phyloP scores from a whole-genome alignment of 2,329 filamentous ascomycete genomes.

The Colletotrichum cordylinicola region DNA sequence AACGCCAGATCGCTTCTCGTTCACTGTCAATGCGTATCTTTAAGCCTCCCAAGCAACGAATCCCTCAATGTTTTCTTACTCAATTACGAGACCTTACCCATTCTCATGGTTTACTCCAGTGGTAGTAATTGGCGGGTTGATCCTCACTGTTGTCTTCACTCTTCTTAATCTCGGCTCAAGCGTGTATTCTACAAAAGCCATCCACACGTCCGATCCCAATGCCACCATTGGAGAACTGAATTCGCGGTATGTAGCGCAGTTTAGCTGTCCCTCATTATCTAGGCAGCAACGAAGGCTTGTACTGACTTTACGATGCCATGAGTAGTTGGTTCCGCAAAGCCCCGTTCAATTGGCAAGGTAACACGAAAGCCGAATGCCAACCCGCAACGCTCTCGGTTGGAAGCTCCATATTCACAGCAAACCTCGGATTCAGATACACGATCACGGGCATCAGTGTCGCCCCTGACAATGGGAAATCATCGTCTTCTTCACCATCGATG shows the following conservation, averaged over 20 bases:
- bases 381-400: background rate
- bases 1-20: background rate
- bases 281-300: background rate
- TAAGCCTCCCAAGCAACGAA: background rate
- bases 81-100: background rate
- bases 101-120: background rate
- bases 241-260: background rate
- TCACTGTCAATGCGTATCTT: background rate
- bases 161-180: background rate
- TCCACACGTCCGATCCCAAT: background rate
- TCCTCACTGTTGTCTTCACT: background rate
- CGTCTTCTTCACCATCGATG: background rate
- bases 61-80: background rate
- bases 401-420: background rate
- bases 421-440: background rate
- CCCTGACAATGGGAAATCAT: background rate
- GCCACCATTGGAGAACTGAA: background rate
- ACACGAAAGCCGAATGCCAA: background rate
- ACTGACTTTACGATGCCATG: background rate
- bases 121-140: background rate
- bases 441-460: background rate
- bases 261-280: background rate
- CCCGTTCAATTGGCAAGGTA: background rate
- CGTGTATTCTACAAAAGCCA: background rate
- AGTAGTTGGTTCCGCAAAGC: background rate